Evolutionary conservation across 2,329 filamentous ascomycete species (phyloP).

Genomic region (Apiospora marii): DNA sequence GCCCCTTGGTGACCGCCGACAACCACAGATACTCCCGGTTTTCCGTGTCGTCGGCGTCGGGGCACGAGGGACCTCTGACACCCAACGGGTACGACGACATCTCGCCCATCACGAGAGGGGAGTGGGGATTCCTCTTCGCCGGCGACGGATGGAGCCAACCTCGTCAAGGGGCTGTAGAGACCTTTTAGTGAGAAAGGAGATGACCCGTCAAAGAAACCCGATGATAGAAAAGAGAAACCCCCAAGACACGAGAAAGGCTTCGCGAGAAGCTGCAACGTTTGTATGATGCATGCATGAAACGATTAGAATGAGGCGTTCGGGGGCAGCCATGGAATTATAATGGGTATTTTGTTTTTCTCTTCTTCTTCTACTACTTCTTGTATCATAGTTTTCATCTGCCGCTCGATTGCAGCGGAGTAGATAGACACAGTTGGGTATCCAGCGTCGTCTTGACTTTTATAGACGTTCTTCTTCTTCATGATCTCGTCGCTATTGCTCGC

Average conservation of each 20-base stretch:
- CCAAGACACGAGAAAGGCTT: neutral
- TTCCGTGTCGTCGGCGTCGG: slow-evolving; percentile 33
- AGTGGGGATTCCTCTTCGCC: slow-evolving; percentile 69
- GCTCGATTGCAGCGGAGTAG: neutral
- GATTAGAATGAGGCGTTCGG: slow-evolving; percentile 13
- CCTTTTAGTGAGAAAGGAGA: slow-evolving; percentile 47
- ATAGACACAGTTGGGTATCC: slow-evolving; percentile 9
- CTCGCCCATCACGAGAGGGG: slow-evolving; percentile 66
- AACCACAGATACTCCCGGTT: slow-evolving; percentile 25
- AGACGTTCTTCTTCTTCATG: neutral
- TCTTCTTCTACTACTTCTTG: slow-evolving; percentile 1
- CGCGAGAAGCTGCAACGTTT: neutral
- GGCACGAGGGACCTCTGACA: slow-evolving; percentile 56
- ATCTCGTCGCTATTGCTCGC: neutral
- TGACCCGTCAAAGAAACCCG: too few relatives aligned
- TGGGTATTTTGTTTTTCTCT: neutral
- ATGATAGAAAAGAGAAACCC: neutral
- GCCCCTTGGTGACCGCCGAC: slow-evolving; percentile 24
- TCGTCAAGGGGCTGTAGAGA: slow-evolving; percentile 60
- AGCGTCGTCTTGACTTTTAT: neutral
- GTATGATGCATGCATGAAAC: slow-evolving; percentile 5
- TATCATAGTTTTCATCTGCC: slow-evolving; percentile 1
- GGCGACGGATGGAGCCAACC: slow-evolving; percentile 50
- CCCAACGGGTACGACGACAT: slow-evolving; percentile 69
- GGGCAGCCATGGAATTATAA: neutral